Evolutionary conservation across 73 alveolate genomes (phyloP).

Genomic region (Paramecium octaurelia): DNA sequence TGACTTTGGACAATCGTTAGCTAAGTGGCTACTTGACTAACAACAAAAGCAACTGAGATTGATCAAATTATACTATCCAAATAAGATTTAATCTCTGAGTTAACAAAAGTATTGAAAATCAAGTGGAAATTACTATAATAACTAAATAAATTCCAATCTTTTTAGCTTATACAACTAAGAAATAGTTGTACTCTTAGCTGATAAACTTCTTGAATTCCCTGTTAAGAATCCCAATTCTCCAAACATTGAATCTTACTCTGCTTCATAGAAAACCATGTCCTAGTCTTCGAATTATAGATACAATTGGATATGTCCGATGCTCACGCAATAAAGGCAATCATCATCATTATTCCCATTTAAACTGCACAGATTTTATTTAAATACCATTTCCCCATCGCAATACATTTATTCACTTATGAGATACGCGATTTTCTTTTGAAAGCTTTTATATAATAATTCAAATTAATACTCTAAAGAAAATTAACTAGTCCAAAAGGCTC

Average conservation of each 20-base stretch:
- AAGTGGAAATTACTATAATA: not conserved
- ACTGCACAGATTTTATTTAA: not conserved
- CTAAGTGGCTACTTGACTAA: not conserved
- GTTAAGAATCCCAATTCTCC: constrained; percentile 31
- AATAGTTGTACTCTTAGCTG: constrained; percentile 18
- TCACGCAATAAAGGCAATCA: constrained; percentile 1
- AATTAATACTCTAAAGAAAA: constrained; percentile 8
- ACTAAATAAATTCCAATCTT: not conserved
- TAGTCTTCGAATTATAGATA: not conserved
- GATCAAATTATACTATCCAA: not conserved
- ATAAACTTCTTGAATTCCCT: not conserved
- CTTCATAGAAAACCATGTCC: not conserved
- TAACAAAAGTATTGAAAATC: not conserved
- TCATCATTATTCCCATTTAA: constrained; percentile 34
- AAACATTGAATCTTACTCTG: not conserved
- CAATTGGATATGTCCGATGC: not conserved
- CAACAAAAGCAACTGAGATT: constrained; percentile 13
- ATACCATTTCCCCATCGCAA: constrained; percentile 31
- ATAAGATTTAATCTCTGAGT: not conserved
- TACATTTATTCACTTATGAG: constrained; percentile 17
- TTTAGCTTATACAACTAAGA: not conserved
- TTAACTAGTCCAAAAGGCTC: constrained; percentile 5
- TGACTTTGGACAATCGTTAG: constrained; percentile 26
- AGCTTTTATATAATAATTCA: not conserved
- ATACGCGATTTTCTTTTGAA: constrained; percentile 24